Evolutionary conservation across 306 rosid genomes (phyloP), one percentile per base, ranked within the genome.

Genomic region (Lathyrus oleraceus): DNA sequence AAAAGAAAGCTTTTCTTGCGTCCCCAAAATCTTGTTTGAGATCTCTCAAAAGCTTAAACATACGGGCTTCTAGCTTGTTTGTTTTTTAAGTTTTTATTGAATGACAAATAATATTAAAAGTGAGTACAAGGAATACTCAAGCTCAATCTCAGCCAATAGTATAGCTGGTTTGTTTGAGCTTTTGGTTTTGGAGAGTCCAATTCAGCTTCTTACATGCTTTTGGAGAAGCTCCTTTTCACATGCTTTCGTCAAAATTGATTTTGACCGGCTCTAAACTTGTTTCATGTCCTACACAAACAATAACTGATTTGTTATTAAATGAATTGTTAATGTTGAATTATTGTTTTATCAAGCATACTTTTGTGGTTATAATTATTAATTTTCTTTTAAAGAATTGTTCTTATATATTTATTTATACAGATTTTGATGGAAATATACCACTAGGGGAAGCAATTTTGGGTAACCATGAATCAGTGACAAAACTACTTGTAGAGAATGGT

Each of bases 371-470:
- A 35, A 35, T 35, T 35, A 6, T 35, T 35, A 35, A 35, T 35
- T 35, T 32, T 30, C 32, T 35, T 35, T 7, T 7, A 35, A 35
- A 6, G 2, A 35, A 35, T 35, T 35, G 13, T 14, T 66, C n/a
- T 56, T 51, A 71, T 32, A 48, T 51, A 52, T 72, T 44, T 61
- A 49, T 27, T 68, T 43, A 63, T 71, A 71, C 79, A 89, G 96
- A 89, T 75, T 28, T 38, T 3, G 78, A 79, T 21, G 92, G 90
- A 71, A 87, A 19, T 78, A 71, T 73, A 32, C 81, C 96, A 45
- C 11, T 89, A 11, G 82, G 87, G 82, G 96, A 85, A 80, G 88
- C 92, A 70, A 79, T 87, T 2, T 32, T 43, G 10, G 85, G 86
- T 10, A 54, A 69, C 8, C 86, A 89, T 68, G 76, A 78, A 69